A percentile compares a stretch with the other conserved stretches of the same genome.
Conservation (phyloP, 2,329 filamentous ascomycete species). For the Clonostachys chloroleuca region DNA sequence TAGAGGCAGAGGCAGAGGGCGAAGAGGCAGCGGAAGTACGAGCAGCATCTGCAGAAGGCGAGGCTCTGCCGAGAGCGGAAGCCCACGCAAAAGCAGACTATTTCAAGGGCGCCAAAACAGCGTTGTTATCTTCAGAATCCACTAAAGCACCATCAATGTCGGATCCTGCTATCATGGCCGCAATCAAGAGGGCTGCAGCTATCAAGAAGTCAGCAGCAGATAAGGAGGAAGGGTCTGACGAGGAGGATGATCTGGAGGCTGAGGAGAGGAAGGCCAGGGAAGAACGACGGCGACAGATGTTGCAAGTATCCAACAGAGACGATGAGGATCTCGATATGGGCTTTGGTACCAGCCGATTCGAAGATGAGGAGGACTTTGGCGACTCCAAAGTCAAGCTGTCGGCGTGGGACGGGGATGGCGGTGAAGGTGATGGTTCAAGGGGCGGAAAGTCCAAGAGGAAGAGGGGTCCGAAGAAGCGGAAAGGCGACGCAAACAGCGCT, state of each 20-base stretch:
- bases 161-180: constrained; percentile 77
- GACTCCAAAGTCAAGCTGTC: constrained; percentile 63
- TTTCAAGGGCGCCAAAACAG: constrained; percentile 55
- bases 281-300: constrained; percentile 68
- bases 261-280: constrained; percentile 51
- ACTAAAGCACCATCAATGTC: constrained; percentile 52
- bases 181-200: constrained; percentile 77
- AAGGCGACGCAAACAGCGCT: constrained; percentile 74
- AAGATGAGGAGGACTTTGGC: constrained; percentile 83
- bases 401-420: constrained; percentile 55
- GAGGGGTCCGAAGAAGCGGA: constrained; percentile 69
- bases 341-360: constrained; percentile 83
- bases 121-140: constrained; percentile 46
- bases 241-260: constrained; percentile 31
- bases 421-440: constrained; percentile 36
- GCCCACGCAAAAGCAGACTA: constrained; percentile 48
- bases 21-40: constrained; percentile 3
- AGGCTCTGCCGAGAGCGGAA: constrained; percentile 34
- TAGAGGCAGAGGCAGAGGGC: constrained; percentile 11
- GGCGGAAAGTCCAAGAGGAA: constrained; percentile 57
- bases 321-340: constrained; percentile 91
- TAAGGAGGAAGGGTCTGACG: constrained; percentile 16
- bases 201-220: constrained; percentile 35
- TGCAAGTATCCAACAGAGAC: constrained; percentile 72
- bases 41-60: constrained; percentile 2